Evolutionary conservation across 2,329 filamentous ascomycete species (phyloP).

Genomic region (Byssochlamys sp.): DNA sequence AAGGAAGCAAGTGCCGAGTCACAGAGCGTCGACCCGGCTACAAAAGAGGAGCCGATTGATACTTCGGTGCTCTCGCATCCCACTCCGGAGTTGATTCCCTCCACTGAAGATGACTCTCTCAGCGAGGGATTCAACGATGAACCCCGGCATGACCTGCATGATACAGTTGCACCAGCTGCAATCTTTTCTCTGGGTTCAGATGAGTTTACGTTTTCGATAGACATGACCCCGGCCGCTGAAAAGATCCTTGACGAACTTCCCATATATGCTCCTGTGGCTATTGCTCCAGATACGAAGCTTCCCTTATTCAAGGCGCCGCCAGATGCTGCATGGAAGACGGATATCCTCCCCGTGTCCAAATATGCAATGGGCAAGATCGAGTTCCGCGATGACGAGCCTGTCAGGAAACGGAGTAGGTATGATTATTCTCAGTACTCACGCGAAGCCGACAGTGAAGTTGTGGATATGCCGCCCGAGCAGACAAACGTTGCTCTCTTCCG

Average conservation of each 20-base stretch:
- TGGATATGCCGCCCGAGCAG: constrained; percentile 57
- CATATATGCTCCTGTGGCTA: constrained; percentile 56
- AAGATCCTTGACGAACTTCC: constrained; percentile 72
- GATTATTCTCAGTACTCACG: constrained; percentile 66
- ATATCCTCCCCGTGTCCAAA: constrained; percentile 76
- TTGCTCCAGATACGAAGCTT: constrained; percentile 50
- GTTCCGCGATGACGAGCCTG: constrained; percentile 55
- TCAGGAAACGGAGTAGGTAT: constrained; percentile 71
- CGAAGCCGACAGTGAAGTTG: constrained; percentile 44
- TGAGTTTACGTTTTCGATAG: constrained; percentile 69
- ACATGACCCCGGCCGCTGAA: constrained; percentile 64
- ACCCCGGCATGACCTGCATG: constrained; percentile 32
- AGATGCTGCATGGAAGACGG: constrained; percentile 63
- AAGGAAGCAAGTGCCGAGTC: constrained; percentile 16
- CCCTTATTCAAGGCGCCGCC: constrained; percentile 52
- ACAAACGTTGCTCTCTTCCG: constrained; percentile 78
- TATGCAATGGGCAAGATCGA: constrained; percentile 74
- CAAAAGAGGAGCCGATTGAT: constrained; percentile 25
- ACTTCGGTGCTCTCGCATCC: constrained; percentile 36
- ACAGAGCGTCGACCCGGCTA: constrained; percentile 17
- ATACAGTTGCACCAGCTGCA: constrained; percentile 55
- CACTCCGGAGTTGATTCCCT: constrained; percentile 59
- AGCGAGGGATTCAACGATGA: constrained; percentile 40
- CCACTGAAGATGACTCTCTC: constrained; percentile 51
- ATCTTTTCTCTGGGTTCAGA: constrained; percentile 76